Evolutionary conservation across 345 rosid genomes (phyloP).

Genomic region (Gossypium longicalyx): DNA sequence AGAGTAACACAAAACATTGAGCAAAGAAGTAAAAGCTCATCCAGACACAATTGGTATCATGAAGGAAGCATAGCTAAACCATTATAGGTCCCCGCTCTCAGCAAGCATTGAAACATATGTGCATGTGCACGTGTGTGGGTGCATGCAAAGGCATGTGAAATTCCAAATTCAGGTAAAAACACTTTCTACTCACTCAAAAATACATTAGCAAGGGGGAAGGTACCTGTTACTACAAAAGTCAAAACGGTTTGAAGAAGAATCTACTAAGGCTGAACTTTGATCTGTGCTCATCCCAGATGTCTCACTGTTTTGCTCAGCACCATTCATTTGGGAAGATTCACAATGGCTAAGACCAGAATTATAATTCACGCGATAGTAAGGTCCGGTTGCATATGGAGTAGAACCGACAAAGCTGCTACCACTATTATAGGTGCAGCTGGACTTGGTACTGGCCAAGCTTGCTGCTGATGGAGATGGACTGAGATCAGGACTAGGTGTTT

Average conservation of each 20-base stretch:
- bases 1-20: constrained; percentile 8
- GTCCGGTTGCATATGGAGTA: constrained; percentile 48
- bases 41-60: not conserved
- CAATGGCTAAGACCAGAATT: constrained; percentile 35
- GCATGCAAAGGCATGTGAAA: not conserved
- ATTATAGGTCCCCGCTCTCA: not conserved
- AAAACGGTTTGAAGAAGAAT: constrained; percentile 45
- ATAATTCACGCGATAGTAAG: constrained; percentile 48
- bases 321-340: constrained; percentile 46
- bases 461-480: constrained; percentile 69
- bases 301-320: constrained; percentile 39
- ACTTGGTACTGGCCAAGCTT: constrained; percentile 64
- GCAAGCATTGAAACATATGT: not conserved
- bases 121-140: not conserved
- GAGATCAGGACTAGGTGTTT: constrained; percentile 47
- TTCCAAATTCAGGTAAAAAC: not conserved
- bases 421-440: constrained; percentile 63
- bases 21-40: constrained; percentile 10
- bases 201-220: not conserved
- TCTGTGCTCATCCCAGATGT: constrained; percentile 32
- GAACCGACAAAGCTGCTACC: constrained; percentile 64
- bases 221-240: constrained; percentile 63
- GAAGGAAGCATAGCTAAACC: not conserved
- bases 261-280: constrained; percentile 32
- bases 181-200: constrained; percentile 13